These are phyloP conservation scores for Hibiscus syriacus DNA, from an alignment of 345 rosid species.

Conservation along the genomic window DNA sequence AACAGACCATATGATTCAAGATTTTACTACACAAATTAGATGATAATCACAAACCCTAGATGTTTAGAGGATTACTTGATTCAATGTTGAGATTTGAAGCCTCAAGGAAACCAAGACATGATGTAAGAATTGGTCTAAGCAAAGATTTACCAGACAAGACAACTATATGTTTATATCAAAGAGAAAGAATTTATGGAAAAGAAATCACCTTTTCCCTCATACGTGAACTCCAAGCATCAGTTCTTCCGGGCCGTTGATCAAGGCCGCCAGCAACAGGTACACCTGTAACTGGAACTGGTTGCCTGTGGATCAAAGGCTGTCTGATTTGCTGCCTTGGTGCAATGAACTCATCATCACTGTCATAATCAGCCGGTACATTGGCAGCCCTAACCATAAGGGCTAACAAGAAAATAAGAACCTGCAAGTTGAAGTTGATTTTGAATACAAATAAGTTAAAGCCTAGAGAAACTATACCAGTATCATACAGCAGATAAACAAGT, in stretches of 20 bases:
- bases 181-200: neutral
- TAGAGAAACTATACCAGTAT: neutral
- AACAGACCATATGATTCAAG: neutral
- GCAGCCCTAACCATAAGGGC: constrained; percentile 77
- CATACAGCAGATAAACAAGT: neutral
- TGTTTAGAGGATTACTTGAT: too few species aligned
- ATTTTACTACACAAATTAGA: neutral
- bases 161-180: neutral
- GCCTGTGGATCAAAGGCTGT: constrained; percentile 77
- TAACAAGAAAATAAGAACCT: constrained; percentile 83
- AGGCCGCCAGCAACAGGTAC: constrained; percentile 70
- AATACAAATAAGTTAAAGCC: neutral
- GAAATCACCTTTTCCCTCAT: constrained; percentile 89
- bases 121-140: neutral
- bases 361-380: constrained; percentile 72
- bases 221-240: constrained; percentile 97
- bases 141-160: neutral
- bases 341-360: constrained; percentile 87
- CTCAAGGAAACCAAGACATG: neutral
- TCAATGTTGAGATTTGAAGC: neutral
- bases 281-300: constrained; percentile 61
- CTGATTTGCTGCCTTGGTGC: constrained; percentile 63
- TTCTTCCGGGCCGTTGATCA: constrained; percentile 88
- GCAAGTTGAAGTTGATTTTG: constrained; percentile 19
- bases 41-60: too few species aligned